phyloP scores from a whole-genome alignment of 495 filamentous ascomycete genomes.

The Talaromyces thailandensis region DNA sequence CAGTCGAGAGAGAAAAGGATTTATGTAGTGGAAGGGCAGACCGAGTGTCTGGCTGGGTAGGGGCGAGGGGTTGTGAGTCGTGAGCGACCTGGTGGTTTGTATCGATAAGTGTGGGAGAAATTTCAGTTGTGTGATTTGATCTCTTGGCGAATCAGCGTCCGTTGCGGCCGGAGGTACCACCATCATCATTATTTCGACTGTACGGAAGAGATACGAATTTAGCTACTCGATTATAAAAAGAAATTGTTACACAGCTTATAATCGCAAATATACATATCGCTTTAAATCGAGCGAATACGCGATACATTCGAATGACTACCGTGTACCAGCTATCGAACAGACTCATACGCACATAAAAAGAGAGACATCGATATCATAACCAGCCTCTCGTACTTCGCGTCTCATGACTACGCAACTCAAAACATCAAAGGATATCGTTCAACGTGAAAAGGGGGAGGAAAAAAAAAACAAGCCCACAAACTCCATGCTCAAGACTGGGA shows the following conservation, averaged over 20 bases:
- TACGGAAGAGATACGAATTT: not conserved
- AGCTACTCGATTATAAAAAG: not conserved
- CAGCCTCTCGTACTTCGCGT: slow-evolving; percentile 5
- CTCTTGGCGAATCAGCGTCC: slow-evolving; percentile 4
- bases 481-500: slow-evolving; percentile 3
- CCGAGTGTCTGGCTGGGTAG: slow-evolving; percentile 16
- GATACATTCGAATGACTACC: not conserved
- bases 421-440: slow-evolving; percentile 7
- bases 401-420: not conserved
- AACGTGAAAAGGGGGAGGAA: not conserved
- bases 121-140: slow-evolving; percentile 8
- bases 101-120: slow-evolving; percentile 10
- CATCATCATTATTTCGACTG: not conserved
- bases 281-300: not conserved
- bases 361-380: slow-evolving; percentile 8
- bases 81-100: slow-evolving; percentile 1
- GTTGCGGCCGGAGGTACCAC: not conserved
- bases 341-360: slow-evolving; percentile 7
- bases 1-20: slow-evolving; percentile 10
- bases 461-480: slow-evolving; percentile 1
- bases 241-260: not conserved
- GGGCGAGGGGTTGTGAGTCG: slow-evolving; percentile 5
- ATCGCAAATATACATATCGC: not conserved
- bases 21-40: slow-evolving; percentile 9
- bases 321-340: not conserved